A percentile compares a stretch with the other conserved stretches of the same genome.
Conservation (phyloP, 345 rosid genomes). For the Rhodamnia rubescens region DNA sequence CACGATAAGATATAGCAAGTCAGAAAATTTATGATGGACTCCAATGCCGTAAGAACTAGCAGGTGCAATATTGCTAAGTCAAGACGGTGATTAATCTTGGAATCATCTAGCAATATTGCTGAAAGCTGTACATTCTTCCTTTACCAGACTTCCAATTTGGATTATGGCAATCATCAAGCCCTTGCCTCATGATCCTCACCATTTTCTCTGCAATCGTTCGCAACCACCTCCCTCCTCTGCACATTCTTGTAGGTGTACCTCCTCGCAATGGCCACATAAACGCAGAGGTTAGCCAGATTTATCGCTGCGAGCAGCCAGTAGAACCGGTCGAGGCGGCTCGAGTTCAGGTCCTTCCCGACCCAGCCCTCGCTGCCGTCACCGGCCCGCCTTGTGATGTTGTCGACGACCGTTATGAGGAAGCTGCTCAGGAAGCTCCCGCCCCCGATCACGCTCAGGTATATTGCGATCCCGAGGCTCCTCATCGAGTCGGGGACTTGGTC, state of each 20-base stretch:
- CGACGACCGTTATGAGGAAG: constrained; percentile 21
- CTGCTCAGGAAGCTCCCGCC: constrained; percentile 37
- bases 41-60: too few relatives aligned
- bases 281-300: constrained; percentile 13
- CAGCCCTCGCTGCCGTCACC: constrained; percentile 13
- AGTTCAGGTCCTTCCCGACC: constrained; percentile 50
- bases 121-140: too few relatives aligned
- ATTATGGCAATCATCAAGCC: too few relatives aligned
- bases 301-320: constrained; percentile 44
- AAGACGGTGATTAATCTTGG: too few relatives aligned
- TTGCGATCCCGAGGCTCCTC: constrained; percentile 51
- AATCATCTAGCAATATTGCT: too few relatives aligned
- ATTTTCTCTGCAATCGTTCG: neutral
- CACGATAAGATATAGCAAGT: too few relatives aligned
- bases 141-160: too few relatives aligned
- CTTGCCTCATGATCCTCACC: neutral
- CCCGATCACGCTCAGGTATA: constrained; percentile 49
- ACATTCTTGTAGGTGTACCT: constrained; percentile 34
- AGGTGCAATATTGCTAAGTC: too few relatives aligned
- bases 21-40: too few relatives aligned
- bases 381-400: constrained; percentile 7
- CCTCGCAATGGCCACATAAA: constrained; percentile 19
- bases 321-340: constrained; percentile 38
- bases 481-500: constrained; percentile 64
- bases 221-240: constrained; percentile 1